A percentile compares a stretch with the other conserved stretches of the same genome.
These are phyloP conservation scores for Trypanosoma avium DNA, from an alignment of 208 protist species.

Conservation along the genomic window DNA sequence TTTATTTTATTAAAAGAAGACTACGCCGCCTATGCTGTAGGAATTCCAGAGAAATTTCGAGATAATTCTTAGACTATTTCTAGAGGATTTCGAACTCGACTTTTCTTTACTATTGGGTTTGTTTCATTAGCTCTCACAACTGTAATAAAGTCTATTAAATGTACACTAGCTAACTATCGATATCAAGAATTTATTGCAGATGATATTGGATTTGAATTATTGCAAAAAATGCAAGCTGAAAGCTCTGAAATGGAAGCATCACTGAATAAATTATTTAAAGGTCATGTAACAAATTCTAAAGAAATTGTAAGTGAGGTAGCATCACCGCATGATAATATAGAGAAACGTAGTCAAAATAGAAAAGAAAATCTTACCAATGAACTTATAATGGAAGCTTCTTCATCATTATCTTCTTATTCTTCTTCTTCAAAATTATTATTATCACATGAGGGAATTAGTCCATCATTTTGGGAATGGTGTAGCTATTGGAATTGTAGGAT, in stretches of 20 bases:
- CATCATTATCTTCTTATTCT: too few relatives aligned
- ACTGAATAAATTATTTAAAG: slow-evolving; percentile 21
- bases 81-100: slow-evolving; percentile 66
- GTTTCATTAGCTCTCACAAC: slow-evolving; percentile 56
- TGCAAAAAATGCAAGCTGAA: slow-evolving; percentile 31
- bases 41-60: slow-evolving; percentile 16
- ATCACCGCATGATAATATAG: neutral
- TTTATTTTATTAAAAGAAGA: slow-evolving; percentile 66
- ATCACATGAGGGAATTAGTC: slow-evolving; percentile 21
- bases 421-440: too few relatives aligned
- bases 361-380: slow-evolving; percentile 6
- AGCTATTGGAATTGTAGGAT: slow-evolving; percentile 75
- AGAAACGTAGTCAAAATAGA: neutral
- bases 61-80: slow-evolving; percentile 32
- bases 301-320: neutral
- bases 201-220: slow-evolving; percentile 59
- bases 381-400: slow-evolving; percentile 13
- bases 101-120: slow-evolving; percentile 74
- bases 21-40: slow-evolving; percentile 47
- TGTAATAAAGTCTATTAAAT: slow-evolving; percentile 68
- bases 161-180: slow-evolving; percentile 58
- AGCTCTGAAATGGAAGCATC: slow-evolving; percentile 14
- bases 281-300: neutral
- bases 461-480: slow-evolving; percentile 79
- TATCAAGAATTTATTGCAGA: slow-evolving; percentile 77